These are phyloP conservation scores for Cladosporium sp. DNA, from an alignment of 2,329 filamentous ascomycete species.

Conservation along the genomic window DNA sequence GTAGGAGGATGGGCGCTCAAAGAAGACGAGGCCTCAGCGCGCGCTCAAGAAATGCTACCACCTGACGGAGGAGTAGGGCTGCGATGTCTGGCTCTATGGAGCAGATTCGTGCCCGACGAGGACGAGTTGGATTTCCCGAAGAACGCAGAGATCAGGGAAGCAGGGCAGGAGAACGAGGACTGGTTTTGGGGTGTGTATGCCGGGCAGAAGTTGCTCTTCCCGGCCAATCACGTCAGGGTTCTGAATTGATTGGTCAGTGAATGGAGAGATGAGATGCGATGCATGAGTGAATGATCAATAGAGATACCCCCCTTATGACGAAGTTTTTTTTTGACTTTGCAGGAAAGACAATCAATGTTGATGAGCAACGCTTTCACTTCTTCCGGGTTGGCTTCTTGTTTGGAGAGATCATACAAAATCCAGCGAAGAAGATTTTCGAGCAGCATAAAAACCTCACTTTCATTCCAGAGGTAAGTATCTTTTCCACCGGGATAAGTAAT, in stretches of 20 bases:
- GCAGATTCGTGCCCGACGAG: slow-evolving; percentile 66
- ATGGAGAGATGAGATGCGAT: no score
- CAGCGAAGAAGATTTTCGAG: no score
- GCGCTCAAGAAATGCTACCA: slow-evolving; percentile 31
- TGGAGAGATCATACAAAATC: no score
- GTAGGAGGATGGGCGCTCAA: slow-evolving; percentile 73
- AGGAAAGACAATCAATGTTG: no score
- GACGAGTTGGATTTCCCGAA: slow-evolving; percentile 84
- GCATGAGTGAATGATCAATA: no score
- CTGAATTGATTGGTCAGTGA: not conserved
- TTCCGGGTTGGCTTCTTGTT: no score
- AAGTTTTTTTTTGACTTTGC: no score
- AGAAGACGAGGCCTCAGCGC: slow-evolving; percentile 32
- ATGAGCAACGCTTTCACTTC: no score
- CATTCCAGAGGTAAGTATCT: no score
- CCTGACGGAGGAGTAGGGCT: slow-evolving; percentile 71
- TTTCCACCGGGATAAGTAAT: no score
- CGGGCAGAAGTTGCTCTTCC: slow-evolving; percentile 74
- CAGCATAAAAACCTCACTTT: no score
- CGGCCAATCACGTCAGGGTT: slow-evolving; percentile 64
- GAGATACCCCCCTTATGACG: no score
- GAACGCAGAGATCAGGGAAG: slow-evolving; percentile 76
- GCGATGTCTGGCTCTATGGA: slow-evolving; percentile 64
- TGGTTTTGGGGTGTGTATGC: slow-evolving; percentile 89
- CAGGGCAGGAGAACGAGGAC: slow-evolving; percentile 83